Base-by-base conservation (phyloP, 805 yeast species). In the Yamadazyma kitorensis region DNA sequence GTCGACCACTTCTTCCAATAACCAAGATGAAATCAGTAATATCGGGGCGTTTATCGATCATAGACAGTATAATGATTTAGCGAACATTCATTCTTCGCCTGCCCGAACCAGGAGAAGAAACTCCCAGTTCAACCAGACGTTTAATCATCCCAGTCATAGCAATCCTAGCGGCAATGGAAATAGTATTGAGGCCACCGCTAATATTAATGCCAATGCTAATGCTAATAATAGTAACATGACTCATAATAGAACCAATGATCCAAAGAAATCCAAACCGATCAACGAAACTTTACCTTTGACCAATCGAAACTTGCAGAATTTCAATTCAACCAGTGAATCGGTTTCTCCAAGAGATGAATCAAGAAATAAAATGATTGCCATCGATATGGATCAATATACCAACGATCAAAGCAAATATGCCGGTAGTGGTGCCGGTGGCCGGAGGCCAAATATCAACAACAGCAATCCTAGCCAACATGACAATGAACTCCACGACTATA, bases 381-480 rank as follows among this genome's bases (percentile, higher is more conserved):
- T 67, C 27, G 70, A 67, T 37, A 67, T 67, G 70, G 70, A 67
- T 39, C 44, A 38, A 33, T 66, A 47, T 36, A 48, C 68, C 4
- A 44, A 45, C 6, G 70, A 63, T 18, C 69, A 61, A 17, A 23
- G 30, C 4, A 20, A 17, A n/a, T 34, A 27, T 15, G 27, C 23
- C 32, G 11, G 15, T 19, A 17, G 13, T 20, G 17, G 26, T 19
- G 28, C 5, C 17, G 13, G 10, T 15, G n/a, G 6, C 6, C 10
- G 5, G 29, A 16, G n/a, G 12, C 27, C 27, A 7, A 24, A n/a
- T 24, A 8, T 13, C 27, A 8, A 26, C 11, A 17, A 27, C 6
- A 6, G 23, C 22, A 16, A 11, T 10, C 6, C 12, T 27, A 15
- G 6, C 26, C n/a, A n/a, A n/a, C n/a, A n/a, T 10, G 27, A 17